Percentiles rank a stretch among this genome's conserved stretches.
These are phyloP conservation scores for Ammopiptanthus mongolicus DNA, from an alignment of 306 rosid genomes.

Conservation along the genomic window DNA sequence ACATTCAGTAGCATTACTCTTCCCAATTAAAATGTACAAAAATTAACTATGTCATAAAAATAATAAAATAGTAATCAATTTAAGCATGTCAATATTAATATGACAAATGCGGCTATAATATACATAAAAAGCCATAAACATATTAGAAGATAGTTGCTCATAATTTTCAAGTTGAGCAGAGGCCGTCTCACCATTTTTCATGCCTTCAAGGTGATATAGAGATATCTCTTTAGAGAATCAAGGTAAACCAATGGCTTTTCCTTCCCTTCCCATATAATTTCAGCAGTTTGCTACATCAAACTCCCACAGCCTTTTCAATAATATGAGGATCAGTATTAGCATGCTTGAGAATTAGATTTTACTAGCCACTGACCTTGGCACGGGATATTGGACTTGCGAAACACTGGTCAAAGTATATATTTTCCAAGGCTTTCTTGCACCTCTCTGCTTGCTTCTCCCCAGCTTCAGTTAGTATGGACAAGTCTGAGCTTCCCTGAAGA, in stretches of 20 bases:
- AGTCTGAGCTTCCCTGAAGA: constrained; percentile 59
- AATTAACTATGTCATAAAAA: not conserved
- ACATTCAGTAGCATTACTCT: not conserved
- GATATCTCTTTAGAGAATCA: constrained; percentile 64
- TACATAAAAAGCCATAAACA: not conserved
- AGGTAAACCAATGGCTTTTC: constrained; percentile 54
- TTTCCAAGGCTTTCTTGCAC: constrained; percentile 54
- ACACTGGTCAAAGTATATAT: constrained; percentile 55
- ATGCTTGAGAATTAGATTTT: not conserved
- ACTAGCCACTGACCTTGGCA: constrained; percentile 51
- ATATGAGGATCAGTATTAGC: not conserved
- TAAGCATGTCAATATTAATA: not conserved
- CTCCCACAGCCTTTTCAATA: constrained; percentile 4
- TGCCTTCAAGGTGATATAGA: constrained; percentile 73
- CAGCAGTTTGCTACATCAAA: constrained; percentile 68
- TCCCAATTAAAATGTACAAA: not conserved
- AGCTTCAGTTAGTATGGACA: constrained; percentile 55
- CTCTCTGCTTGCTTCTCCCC: constrained; percentile 67
- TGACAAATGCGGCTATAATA: not conserved
- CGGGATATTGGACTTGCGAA: constrained; percentile 77
- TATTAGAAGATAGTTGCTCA: not conserved
- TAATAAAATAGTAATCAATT: not conserved
- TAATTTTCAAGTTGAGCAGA: constrained; percentile 6
- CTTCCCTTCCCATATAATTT: constrained; percentile 64
- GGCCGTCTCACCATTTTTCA: constrained; percentile 68